A percentile compares a stretch with the other conserved stretches of the same genome.
Evolutionary conservation across 192 early-diverging fungal genomes (phyloP).

Genomic region (Backusella psychrophila): DNA sequence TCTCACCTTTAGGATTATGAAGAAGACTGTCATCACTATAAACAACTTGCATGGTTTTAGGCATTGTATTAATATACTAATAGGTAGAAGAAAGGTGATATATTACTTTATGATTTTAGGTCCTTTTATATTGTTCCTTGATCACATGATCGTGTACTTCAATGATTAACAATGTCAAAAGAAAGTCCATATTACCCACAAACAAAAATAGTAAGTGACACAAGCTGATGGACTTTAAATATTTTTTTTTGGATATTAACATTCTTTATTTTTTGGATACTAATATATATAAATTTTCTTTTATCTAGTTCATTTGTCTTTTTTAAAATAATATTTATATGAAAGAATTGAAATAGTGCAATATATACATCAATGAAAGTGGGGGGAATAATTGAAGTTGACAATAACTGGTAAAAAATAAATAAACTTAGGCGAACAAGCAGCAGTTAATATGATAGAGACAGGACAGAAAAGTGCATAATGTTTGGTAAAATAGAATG

Average conservation of each 20-base stretch:
- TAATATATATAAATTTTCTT: background rate
- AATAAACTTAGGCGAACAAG: background rate
- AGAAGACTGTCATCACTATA: slow-evolving; percentile 14
- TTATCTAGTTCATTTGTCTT: background rate
- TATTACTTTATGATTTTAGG: background rate
- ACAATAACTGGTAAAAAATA: background rate
- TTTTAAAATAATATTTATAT: background rate
- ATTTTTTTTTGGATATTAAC: background rate
- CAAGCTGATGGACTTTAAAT: background rate
- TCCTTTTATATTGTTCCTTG: background rate
- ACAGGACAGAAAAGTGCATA: background rate
- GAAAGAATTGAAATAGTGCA: background rate
- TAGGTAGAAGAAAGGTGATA: background rate
- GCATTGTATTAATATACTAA: background rate
- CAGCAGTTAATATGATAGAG: background rate
- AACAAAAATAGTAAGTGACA: background rate
- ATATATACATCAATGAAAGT: slow-evolving; percentile 1
- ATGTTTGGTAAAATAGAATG: background rate
- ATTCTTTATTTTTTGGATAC: background rate
- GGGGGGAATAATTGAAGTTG: background rate
- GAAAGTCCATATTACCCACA: background rate
- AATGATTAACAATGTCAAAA: background rate
- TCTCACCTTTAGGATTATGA: background rate
- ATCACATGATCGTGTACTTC: background rate
- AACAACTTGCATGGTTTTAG: slow-evolving; percentile 5